Evolutionary conservation across 225 moss, liverwort and hornwort species (phyloP), one percentile per base, ranked within the genome.

Genomic region (Bryoerythrophyllum caledonicum): DNA sequence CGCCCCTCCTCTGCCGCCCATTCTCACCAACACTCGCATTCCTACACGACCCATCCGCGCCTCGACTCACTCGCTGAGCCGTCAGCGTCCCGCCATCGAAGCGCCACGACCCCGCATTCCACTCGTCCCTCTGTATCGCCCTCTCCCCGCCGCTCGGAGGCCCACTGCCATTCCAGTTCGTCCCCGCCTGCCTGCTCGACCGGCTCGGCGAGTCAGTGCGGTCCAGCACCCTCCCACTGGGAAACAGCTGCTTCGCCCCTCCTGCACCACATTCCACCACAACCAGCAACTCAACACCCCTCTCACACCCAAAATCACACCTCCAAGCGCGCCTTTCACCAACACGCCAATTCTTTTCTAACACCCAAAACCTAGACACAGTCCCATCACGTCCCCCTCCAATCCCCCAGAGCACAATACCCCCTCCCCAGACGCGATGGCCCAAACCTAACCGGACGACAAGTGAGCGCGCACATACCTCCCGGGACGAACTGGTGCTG

Each of bases 401-500:
- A 34, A 2, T 35, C 60, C 24, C 32, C 15, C 60, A n/a, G n/a
- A 48, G 46, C 60, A 15, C 24, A 35, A n/a, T 6, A 41, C 3
- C 53, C 9, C 12, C 9, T 30, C 14, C 43, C 40, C 40, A 9
- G 10, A 16, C 26, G 8, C n/a, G 1, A 0, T 10, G 15, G 43
- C 26, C 8, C 60, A 0, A 27, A 49, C 23, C 66, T 35, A 27
- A 49, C 23, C 66, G 9, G 4, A n/a, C 17, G 14, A 59, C 43
- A n/a, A n/a, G n/a, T n/a, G n/a, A n/a, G n/a, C n/a, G n/a, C n/a
- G n/a, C n/a, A 46, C 5, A 49, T 83, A 81, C 87, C 86, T 82
- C 85, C 93, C 20, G 93, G 96, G 28, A 96, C 93, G 61, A 93
- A 96, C 72, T 96, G 96, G 76, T 72, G 72, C 19, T 91, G 89